A percentile compares a stretch with the other conserved stretches of the same genome.
Conservation (phyloP, 2,329 filamentous ascomycete genomes). For the Emmonsiellopsis sp. region DNA sequence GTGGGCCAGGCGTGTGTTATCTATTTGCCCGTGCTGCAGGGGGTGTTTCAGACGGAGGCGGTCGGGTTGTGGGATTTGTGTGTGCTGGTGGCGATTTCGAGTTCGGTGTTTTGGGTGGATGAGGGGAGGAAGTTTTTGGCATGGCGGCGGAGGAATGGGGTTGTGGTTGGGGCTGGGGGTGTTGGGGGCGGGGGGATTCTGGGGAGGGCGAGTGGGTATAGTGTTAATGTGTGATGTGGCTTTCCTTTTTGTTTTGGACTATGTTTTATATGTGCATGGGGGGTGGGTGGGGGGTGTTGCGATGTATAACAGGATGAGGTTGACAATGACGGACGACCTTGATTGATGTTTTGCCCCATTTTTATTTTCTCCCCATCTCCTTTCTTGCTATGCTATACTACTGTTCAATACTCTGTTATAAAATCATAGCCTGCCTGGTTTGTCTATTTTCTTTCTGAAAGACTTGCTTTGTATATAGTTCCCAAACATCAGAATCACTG, state of each 20-base stretch:
- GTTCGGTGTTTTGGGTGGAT: constrained; percentile 90
- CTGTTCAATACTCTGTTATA: no score
- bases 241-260: not conserved
- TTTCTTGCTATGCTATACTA: no score
- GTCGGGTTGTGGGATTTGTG: constrained; percentile 65
- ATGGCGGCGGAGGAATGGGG: constrained; percentile 17
- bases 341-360: no score
- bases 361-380: not conserved
- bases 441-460: no score
- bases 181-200: not conserved
- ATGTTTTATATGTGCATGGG: not conserved
- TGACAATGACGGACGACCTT: no score
- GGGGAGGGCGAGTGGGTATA: constrained; percentile 23
- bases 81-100: constrained; percentile 64
- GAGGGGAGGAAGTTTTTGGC: constrained; percentile 67
- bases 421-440: no score
- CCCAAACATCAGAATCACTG: no score
- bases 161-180: constrained; percentile 20
- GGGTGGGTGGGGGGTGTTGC: not conserved
- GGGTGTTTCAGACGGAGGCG: constrained; percentile 91
- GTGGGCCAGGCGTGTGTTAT: constrained; percentile 83
- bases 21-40: constrained; percentile 87
- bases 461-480: no score
- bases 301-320: not conserved
- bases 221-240: constrained; percentile 27